Base-by-base conservation (phyloP, 2,329 filamentous ascomycete genomes). In the Cytospora piceae region DNA sequence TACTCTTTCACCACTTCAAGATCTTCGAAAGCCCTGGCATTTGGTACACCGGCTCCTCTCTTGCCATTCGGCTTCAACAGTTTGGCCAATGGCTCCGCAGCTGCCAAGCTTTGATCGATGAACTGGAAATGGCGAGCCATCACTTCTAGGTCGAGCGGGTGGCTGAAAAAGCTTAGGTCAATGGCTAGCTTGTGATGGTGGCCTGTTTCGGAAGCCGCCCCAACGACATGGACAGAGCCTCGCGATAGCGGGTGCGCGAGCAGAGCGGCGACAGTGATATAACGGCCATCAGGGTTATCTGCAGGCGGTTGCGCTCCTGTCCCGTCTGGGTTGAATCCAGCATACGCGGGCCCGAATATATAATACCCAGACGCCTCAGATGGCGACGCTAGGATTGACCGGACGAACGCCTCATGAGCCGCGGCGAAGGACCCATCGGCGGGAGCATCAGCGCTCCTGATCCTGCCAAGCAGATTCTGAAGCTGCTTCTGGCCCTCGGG, bases 221-320 rank as follows among this genome's bases (percentile, higher is more conserved):
- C 78, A 15, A 24, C 34, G 65, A 88, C 85, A 74, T 88, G 87
- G 63, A 86, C 81, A 39, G 65, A 65, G 32, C 67, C 67, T 6
- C 67, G 62, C n/a, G 61, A 65, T 17, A 69, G 60, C 4, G 65
- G 65, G 27, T 65, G 62, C 4, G 67, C 49, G 20, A 67, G 62
- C 2, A 59, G 6, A 9, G 59, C 11, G 54, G 34, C 39, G 49
- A 66, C 29, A 22, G 59, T 66, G 54, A 66, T 32, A 39, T 66
- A 66, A n/a, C n/a, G n/a, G n/a, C n/a, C n/a, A n/a, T n/a, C n/a
- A n/a, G n/a, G n/a, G 54, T 49, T 66, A 17, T 55, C 59, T 14
- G 54, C 34, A 6, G 59, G 59, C 49, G 49, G 59, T 8, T 20
- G 49, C 34, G 58, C 58, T 7, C 49, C 3, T 20, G 59, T 53